A percentile compares a stretch with the other conserved stretches of the same genome.
Evolutionary conservation across 2,329 filamentous ascomycete genomes (phyloP).

Genomic region (Furcasterigmium furcatum): DNA sequence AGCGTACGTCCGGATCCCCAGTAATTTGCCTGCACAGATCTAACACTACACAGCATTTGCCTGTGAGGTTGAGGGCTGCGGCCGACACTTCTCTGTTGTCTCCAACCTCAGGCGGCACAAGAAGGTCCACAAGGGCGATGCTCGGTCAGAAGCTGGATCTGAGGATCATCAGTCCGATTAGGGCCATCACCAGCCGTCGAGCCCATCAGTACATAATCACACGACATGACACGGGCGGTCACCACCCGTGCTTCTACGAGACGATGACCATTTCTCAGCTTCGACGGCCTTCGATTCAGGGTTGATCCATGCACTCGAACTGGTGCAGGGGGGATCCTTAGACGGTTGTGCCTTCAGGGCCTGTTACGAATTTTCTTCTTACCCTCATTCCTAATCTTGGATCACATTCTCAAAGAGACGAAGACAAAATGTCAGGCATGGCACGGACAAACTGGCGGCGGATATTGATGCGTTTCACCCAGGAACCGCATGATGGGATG

Average conservation of each 20-base stretch:
- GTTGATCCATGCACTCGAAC: background rate
- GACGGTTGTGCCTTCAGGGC: conserved; percentile 4
- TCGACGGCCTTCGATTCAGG: background rate
- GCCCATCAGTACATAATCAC: background rate
- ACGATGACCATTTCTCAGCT: conserved; percentile 11
- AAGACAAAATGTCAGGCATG: background rate
- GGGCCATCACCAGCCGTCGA: conserved; percentile 7
- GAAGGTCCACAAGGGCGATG: conserved; percentile 88
- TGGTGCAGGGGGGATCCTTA: conserved; percentile 4
- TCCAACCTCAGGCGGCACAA: conserved; percentile 92
- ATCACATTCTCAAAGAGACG: background rate
- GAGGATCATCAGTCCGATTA: conserved; percentile 62
- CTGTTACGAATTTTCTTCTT: conserved; percentile 3
- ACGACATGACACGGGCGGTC: background rate
- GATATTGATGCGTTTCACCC: background rate
- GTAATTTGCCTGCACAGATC: conserved; percentile 8
- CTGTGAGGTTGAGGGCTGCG: conserved; percentile 92
- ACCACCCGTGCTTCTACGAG: conserved; percentile 8
- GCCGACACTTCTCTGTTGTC: conserved; percentile 94
- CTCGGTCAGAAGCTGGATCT: conserved; percentile 59
- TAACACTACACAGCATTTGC: conserved; percentile 75
- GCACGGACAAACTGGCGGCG: background rate
- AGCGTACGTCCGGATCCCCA: conserved; percentile 66
- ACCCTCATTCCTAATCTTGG: conserved; percentile 13
- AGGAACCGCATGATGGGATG: background rate